phyloP scores from a whole-genome alignment of 495 filamentous ascomycete genomes.

The Glutinoglossum americanum region DNA sequence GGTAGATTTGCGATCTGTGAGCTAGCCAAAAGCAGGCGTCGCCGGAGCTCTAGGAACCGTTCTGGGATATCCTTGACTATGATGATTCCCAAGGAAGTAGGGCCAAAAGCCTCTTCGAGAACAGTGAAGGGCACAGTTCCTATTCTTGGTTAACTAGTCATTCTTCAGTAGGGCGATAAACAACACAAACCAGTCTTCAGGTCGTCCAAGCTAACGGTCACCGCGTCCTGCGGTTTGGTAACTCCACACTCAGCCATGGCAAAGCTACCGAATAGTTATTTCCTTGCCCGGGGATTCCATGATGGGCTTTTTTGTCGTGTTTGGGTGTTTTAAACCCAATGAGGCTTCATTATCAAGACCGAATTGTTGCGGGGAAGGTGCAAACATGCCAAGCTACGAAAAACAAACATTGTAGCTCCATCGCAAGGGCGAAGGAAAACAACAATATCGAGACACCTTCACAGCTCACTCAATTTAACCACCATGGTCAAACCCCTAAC shows the following conservation, averaged over 20 bases:
- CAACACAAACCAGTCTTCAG: background rate
- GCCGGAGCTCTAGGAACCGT: conserved; percentile 45
- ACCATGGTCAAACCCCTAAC: no score
- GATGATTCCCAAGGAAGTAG: conserved; percentile 78
- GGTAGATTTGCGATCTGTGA: conserved; percentile 78
- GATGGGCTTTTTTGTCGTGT: no score
- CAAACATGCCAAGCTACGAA: no score
- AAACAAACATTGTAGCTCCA: no score
- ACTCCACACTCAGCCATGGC: background rate
- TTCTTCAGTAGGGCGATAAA: background rate
- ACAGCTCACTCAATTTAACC: no score
- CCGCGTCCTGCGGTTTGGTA: conserved; percentile 14
- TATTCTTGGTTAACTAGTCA: conserved; percentile 13
- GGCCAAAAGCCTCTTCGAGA: conserved; percentile 74
- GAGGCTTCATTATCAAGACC: no score
- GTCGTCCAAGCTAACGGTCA: conserved; percentile 27
- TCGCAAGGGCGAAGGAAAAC: no score
- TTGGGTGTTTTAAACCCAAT: no score
- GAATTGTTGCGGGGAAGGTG: no score
- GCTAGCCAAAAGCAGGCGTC: conserved; percentile 58
- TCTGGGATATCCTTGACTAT: conserved; percentile 65
- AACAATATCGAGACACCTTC: no score
- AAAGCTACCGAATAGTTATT: background rate
- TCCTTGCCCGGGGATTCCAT: no score
- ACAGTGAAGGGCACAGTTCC: conserved; percentile 50